Conservation (phyloP, 805 yeast genomes). For the Tetrapisispora fleetii region DNA sequence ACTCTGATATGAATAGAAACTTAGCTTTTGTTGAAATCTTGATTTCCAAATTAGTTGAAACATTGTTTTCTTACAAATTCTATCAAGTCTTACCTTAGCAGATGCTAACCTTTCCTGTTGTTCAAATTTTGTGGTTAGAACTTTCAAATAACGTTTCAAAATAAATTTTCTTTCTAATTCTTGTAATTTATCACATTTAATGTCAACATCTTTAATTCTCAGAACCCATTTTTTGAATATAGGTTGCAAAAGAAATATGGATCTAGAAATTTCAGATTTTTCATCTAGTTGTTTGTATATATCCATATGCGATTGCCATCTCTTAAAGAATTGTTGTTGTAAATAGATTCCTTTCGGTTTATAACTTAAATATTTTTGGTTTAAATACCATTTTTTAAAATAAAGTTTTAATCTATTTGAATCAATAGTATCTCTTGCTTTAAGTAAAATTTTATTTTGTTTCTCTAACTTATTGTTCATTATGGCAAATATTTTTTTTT, state of each 20-base stretch:
- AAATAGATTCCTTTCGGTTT: not conserved
- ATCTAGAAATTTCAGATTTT: not conserved
- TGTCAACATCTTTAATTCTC: not conserved
- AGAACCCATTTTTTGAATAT: not conserved
- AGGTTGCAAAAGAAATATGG: not conserved
- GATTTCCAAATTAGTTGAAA: conserved; percentile 16
- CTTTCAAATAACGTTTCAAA: conserved; percentile 6
- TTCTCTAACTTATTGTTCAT: not conserved
- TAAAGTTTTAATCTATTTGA: not conserved
- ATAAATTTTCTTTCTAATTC: conserved; percentile 7
- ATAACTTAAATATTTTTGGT: not conserved
- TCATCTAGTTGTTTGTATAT: not conserved
- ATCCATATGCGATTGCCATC: not conserved
- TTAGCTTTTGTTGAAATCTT: conserved; percentile 11
- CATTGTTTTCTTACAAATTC: conserved; percentile 5
- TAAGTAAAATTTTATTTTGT: not conserved
- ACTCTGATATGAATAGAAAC: conserved; percentile 7
- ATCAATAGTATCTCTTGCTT: not conserved
- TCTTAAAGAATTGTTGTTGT: not conserved
- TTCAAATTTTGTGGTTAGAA: conserved; percentile 2
- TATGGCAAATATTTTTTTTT: not conserved
- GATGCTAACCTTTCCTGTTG: conserved; percentile 9
- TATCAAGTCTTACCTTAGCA: conserved; percentile 4
- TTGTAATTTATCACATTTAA: not conserved
- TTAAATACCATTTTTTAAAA: not conserved